Evolutionary conservation across 2,329 filamentous ascomycete genomes (phyloP).

Genomic region (Fusarium sp.): DNA sequence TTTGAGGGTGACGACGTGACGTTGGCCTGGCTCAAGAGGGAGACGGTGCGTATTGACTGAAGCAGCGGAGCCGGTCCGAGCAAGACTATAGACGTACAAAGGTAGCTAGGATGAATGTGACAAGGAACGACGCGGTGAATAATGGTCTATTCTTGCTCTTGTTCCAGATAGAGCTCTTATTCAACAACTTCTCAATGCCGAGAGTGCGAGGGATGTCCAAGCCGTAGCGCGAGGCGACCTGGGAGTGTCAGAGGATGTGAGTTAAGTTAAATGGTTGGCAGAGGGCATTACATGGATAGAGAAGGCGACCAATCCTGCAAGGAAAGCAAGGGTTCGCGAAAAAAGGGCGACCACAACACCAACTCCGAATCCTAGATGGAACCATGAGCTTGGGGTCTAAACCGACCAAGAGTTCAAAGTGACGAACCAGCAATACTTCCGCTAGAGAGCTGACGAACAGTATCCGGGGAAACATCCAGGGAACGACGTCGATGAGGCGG

Average conservation of each 20-base stretch:
- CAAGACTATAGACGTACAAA: conserved; percentile 61
- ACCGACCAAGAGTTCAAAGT: too few species aligned
- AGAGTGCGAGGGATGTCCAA: conserved; percentile 58
- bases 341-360: conserved; percentile 79
- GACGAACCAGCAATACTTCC: conserved; percentile 67
- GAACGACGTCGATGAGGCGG: conserved; percentile 33
- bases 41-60: conserved; percentile 76
- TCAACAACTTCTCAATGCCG: conserved; percentile 56
- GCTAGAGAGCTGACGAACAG: conserved; percentile 67
- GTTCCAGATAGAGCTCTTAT: conserved; percentile 60
- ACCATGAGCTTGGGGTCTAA: neutral
- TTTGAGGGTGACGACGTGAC: conserved; percentile 82
- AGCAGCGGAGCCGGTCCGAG: conserved; percentile 44
- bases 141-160: conserved; percentile 71
- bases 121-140: conserved; percentile 79
- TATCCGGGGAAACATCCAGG: conserved; percentile 49
- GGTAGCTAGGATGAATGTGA: conserved; percentile 78
- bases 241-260: conserved; percentile 25
- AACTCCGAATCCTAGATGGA: conserved; percentile 68
- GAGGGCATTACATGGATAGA: conserved; percentile 70
- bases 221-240: conserved; percentile 63
- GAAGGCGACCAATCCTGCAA: conserved; percentile 76
- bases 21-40: conserved; percentile 85
- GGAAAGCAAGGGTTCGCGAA: conserved; percentile 77
- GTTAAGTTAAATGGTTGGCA: neutral